phyloP scores from a whole-genome alignment of 371 early-diverging fungal genomes.

The Smittium culicis region DNA sequence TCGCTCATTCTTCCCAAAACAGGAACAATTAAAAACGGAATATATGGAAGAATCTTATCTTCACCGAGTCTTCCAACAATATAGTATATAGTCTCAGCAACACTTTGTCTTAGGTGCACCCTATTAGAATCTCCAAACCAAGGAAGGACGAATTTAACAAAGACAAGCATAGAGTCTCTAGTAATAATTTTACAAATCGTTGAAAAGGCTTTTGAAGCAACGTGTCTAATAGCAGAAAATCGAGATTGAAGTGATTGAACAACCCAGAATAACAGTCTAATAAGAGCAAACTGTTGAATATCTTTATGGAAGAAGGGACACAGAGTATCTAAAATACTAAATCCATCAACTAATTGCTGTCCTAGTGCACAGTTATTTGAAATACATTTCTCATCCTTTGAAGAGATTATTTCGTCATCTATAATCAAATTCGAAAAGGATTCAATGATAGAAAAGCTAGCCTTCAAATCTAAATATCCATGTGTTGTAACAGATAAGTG shows the following conservation, averaged over 20 bases:
- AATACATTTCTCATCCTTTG: slow-evolving; percentile 10
- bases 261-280: slow-evolving; percentile 43
- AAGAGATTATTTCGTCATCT: slow-evolving; percentile 5
- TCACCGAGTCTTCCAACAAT: slow-evolving; percentile 49
- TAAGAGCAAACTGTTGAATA: slow-evolving; percentile 33
- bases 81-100: slow-evolving; percentile 58
- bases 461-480: background rate
- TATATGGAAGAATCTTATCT: slow-evolving; percentile 67
- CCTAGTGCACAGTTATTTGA: slow-evolving; percentile 22
- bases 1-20: slow-evolving; percentile 97
- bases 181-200: slow-evolving; percentile 52
- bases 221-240: slow-evolving; percentile 60
- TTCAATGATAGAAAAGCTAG: background rate
- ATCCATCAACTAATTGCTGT: slow-evolving; percentile 63
- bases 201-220: slow-evolving; percentile 67
- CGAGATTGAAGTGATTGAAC: slow-evolving; percentile 49
- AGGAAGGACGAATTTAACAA: slow-evolving; percentile 64
- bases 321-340: slow-evolving; percentile 56
- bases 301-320: slow-evolving; percentile 45
- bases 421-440: background rate
- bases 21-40: slow-evolving; percentile 89
- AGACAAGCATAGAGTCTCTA: slow-evolving; percentile 55
- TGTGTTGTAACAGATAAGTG: background rate
- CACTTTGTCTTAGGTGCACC: slow-evolving; percentile 68
- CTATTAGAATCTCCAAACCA: slow-evolving; percentile 57